These are phyloP conservation scores for Lipomyces starkeyi DNA, from an alignment of 805 yeast species.

Conservation along the genomic window DNA sequence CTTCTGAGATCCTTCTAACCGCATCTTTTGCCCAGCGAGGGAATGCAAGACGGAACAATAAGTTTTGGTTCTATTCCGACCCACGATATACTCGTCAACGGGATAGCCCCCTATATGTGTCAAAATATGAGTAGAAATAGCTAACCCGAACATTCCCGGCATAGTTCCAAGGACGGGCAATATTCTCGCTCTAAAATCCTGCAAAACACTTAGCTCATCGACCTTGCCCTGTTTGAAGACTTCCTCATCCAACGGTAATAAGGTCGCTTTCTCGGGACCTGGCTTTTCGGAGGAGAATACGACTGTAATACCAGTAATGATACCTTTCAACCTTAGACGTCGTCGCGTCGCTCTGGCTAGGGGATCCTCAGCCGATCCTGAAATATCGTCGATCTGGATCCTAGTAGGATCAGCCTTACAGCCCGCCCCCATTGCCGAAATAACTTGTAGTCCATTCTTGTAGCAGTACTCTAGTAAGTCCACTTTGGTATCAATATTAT, in stretches of 20 bases:
- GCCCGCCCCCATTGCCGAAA: conserved; percentile 97
- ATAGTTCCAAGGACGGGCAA: conserved; percentile 95
- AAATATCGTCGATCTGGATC: conserved; percentile 85
- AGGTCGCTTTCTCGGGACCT: conserved; percentile 87
- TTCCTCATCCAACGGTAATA: conserved; percentile 83
- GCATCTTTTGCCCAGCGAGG: conserved; percentile 83
- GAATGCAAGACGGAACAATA: conserved; percentile 85
- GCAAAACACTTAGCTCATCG: conserved; percentile 83
- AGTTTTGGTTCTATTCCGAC: conserved; percentile 81
- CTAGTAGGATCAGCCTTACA: conserved; percentile 95
- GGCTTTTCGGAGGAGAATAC: conserved; percentile 96
- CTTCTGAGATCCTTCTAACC: conserved; percentile 72
- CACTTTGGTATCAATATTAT: conserved; percentile 95
- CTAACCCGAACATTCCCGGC: conserved; percentile 95
- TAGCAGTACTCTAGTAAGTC: conserved; percentile 80
- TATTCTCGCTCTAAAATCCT: conserved; percentile 90
- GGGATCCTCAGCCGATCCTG: conserved; percentile 92
- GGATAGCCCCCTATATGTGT: conserved; percentile 81
- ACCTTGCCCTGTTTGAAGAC: conserved; percentile 83
- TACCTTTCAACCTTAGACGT: conserved; percentile 79
- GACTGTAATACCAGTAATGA: conserved; percentile 75
- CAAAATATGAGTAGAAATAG: conserved; percentile 82
- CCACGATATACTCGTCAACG: conserved; percentile 77
- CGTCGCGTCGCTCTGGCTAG: conserved; percentile 86
- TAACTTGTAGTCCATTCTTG: conserved; percentile 64